A percentile compares a stretch with the other conserved stretches of the same genome.
Conservation (phyloP, 1,284 basidiomycete genomes). For the Omphalotus olearius region DNA sequence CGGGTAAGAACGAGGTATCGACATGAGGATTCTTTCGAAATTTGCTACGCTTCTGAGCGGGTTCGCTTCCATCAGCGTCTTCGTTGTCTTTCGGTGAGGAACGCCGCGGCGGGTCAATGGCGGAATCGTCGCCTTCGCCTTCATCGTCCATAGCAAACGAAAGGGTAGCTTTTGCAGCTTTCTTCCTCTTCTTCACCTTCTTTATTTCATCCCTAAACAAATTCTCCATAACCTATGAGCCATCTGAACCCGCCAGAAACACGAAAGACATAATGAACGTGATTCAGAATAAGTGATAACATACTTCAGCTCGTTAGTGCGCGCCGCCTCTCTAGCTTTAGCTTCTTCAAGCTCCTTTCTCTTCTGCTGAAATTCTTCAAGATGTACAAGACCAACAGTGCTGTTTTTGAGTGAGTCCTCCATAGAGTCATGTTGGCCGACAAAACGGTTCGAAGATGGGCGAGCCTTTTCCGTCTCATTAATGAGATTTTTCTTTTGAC, state of each 20-base stretch:
- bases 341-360: constrained; percentile 91
- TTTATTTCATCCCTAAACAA: constrained; percentile 81
- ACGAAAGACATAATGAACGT: neutral
- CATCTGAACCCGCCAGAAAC: constrained; percentile 32
- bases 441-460: constrained; percentile 83
- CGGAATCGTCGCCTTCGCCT: constrained; percentile 32
- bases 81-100: constrained; percentile 33
- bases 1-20: constrained; percentile 97
- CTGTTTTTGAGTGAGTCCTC: constrained; percentile 92
- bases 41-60: constrained; percentile 66
- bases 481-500: constrained; percentile 83
- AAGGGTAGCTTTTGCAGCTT: constrained; percentile 74
- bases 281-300: constrained; percentile 30
- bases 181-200: constrained; percentile 90
- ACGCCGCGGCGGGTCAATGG: constrained; percentile 22
- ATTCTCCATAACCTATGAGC: constrained; percentile 76
- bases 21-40: constrained; percentile 94
- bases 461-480: constrained; percentile 82
- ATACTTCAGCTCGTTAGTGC: constrained; percentile 81
- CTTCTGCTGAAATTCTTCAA: constrained; percentile 91
- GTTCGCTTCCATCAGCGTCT: constrained; percentile 33
- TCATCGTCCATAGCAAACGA: constrained; percentile 87
- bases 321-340: constrained; percentile 85
- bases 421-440: constrained; percentile 91
- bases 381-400: constrained; percentile 89